A percentile compares a stretch with the other conserved stretches of the same genome.
Conservation (phyloP, 1,139 yeast species). For the Candida anutae region DNA sequence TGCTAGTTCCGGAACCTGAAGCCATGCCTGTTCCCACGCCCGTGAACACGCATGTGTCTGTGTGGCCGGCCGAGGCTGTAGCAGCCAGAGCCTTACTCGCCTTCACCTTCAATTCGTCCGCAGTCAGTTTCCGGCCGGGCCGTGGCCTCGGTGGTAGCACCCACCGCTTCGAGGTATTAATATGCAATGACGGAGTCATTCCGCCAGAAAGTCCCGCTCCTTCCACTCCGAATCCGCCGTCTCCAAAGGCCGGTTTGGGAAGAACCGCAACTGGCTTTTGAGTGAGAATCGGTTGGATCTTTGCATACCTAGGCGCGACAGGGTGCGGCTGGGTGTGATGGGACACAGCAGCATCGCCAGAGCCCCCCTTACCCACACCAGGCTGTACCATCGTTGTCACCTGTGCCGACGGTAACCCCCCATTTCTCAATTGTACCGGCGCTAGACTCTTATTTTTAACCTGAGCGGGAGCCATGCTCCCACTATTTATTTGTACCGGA, state of each 20-base stretch:
- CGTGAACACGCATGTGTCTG: conserved; percentile 5
- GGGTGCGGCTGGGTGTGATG: too few species aligned
- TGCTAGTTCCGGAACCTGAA: background rate
- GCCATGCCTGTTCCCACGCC: conserved; percentile 5
- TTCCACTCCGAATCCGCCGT: too few species aligned
- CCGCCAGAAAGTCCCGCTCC: too few species aligned
- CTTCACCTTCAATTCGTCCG: conserved; percentile 8
- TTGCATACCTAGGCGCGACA: conserved; percentile 19
- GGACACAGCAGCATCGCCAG: too few species aligned
- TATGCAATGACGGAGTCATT: conserved; percentile 18
- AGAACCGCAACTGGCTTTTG: conserved; percentile 26
- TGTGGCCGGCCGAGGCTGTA: too few species aligned
- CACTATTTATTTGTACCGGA: too few species aligned
- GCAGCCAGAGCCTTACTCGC: conserved; percentile 3
- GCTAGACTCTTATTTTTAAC: too few species aligned
- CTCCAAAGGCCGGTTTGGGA: conserved; percentile 19
- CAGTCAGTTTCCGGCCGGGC: conserved; percentile 46
- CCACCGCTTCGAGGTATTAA: conserved; percentile 53
- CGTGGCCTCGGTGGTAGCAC: conserved; percentile 60
- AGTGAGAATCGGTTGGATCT: conserved; percentile 38
- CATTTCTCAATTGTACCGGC: too few species aligned
- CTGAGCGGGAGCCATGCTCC: too few species aligned
- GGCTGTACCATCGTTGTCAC: too few species aligned
- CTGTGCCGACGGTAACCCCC: too few species aligned
- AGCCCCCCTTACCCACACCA: too few species aligned